Base-by-base conservation (phyloP, 169 alveolate species). In the Nephromyces sp. region DNA sequence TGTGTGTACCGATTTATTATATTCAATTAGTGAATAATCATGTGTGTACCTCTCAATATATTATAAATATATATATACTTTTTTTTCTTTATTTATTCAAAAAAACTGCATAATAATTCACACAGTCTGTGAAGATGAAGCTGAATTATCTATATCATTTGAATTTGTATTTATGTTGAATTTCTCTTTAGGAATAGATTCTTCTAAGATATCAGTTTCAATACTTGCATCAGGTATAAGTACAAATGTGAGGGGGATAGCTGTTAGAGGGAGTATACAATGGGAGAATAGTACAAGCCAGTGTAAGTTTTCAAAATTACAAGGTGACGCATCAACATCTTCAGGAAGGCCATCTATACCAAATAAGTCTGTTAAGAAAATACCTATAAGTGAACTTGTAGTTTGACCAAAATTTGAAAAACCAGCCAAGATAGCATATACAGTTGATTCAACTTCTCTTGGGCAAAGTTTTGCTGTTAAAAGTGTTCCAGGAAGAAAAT, bases 191-290 rank as follows among this genome's bases (percentile, higher is more conserved):
- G n/a, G n/a, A n/a, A n/a, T n/a, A n/a, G n/a, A n/a, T n/a, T n/a
- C n/a, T n/a, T n/a, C n/a, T n/a, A n/a, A n/a, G n/a, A n/a, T n/a
- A n/a, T n/a, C n/a, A n/a, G n/a, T n/a, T n/a, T n/a, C n/a, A n/a
- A n/a, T n/a, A n/a, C n/a, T n/a, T n/a, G n/a, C 30, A 32, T 27
- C 32, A 5, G 80, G 80, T n/a, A 74, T 62, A 32, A 74, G 63
- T 51, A 74, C 27, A 52, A 64, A 74, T 31, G 80, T 52, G 6
- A 74, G 80, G 53, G 80, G 80, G 6, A 74, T 74, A 32, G 74
- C 63, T 31, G 34, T 5, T 4, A 64, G 25, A n/a, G 80, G 80
- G 5, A 74, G 73, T 2, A 64, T 33, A 35, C 64, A 31, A 57
- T 72, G 79, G 3, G 79, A 52, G 32, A 74, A 51, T n/a, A 74